phyloP scores from a whole-genome alignment of 805 yeast species.

The Kodamaea sagamina region DNA sequence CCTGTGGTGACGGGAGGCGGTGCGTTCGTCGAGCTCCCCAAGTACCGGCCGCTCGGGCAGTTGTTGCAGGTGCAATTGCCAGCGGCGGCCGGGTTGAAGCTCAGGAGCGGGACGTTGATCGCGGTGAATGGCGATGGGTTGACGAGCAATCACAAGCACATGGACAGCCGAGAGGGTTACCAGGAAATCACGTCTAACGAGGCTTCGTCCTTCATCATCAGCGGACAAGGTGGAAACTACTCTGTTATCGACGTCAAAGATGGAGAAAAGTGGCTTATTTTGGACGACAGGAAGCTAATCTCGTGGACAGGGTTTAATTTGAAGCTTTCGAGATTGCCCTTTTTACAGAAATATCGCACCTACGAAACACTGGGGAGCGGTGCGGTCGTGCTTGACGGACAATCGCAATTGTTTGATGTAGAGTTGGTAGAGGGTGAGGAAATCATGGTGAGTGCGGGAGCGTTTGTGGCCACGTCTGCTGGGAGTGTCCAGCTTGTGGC shows the following conservation, averaged over 20 bases:
- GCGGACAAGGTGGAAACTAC: constrained; percentile 36
- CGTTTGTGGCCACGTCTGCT: constrained; percentile 36
- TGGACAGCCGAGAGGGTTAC: constrained; percentile 20
- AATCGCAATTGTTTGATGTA: constrained; percentile 41
- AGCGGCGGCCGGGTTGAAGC: constrained; percentile 38
- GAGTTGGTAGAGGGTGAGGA: constrained; percentile 37
- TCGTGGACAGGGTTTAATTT: constrained; percentile 52
- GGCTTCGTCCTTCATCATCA: constrained; percentile 38
- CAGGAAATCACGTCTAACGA: constrained; percentile 34
- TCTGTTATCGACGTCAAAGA: constrained; percentile 33
- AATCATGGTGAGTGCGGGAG: constrained; percentile 39
- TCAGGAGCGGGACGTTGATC: constrained; percentile 40
- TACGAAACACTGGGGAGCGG: constrained; percentile 41
- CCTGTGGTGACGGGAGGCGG: constrained; percentile 48
- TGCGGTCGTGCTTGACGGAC: constrained; percentile 38
- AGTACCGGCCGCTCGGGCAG: constrained; percentile 45
- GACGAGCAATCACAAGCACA: constrained; percentile 17
- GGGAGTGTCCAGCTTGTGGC: background rate
- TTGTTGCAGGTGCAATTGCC: constrained; percentile 48
- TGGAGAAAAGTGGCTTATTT: constrained; percentile 43
- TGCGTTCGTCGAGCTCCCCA: constrained; percentile 47
- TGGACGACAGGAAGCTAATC: constrained; percentile 37
- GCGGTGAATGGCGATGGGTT: constrained; percentile 48
- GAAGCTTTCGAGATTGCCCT: constrained; percentile 19
- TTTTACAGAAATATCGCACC: constrained; percentile 26